Conservation (phyloP, 192 early-diverging fungal genomes). For the Dissophora globulifera region DNA sequence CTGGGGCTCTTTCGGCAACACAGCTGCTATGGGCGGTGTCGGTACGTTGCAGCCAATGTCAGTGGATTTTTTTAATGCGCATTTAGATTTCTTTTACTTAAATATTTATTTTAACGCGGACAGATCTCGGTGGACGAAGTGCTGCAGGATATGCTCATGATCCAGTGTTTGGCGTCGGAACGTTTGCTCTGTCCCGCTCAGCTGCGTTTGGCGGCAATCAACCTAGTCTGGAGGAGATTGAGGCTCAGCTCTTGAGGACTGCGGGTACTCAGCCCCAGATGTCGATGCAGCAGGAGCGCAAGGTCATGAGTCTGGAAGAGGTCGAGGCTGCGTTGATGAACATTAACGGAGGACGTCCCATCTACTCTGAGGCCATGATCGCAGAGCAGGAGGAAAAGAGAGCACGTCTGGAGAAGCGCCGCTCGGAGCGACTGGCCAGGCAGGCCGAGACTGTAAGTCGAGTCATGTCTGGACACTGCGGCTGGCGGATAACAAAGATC, state of each 20-base stretch:
- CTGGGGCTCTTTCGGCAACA: constrained; percentile 52
- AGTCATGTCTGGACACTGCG: neutral
- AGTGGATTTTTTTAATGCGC: neutral
- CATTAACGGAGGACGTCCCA: constrained; percentile 54
- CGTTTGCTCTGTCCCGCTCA: constrained; percentile 42
- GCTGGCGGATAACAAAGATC: neutral
- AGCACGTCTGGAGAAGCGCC: constrained; percentile 38
- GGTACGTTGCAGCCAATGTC: constrained; percentile 18
- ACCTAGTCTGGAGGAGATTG: constrained; percentile 63
- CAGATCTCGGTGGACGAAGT: constrained; percentile 24
- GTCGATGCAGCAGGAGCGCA: constrained; percentile 53
- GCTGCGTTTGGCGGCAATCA: constrained; percentile 37
- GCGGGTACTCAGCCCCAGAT: constrained; percentile 34
- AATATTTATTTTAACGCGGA: neutral
- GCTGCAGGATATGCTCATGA: constrained; percentile 41
- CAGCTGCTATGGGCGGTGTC: constrained; percentile 28
- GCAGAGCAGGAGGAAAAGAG: constrained; percentile 39
- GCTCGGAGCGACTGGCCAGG: constrained; percentile 47
- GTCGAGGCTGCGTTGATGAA: constrained; percentile 72
- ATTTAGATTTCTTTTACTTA: no score
- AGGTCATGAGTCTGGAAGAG: constrained; percentile 75
- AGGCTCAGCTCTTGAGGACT: constrained; percentile 62
- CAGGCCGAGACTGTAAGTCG: constrained; percentile 46
- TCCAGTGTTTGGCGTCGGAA: constrained; percentile 33
- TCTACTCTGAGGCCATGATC: constrained; percentile 53